Conservation (phyloP, 1,284 basidiomycete genomes). For the Austroboletus novae-zelandiae region DNA sequence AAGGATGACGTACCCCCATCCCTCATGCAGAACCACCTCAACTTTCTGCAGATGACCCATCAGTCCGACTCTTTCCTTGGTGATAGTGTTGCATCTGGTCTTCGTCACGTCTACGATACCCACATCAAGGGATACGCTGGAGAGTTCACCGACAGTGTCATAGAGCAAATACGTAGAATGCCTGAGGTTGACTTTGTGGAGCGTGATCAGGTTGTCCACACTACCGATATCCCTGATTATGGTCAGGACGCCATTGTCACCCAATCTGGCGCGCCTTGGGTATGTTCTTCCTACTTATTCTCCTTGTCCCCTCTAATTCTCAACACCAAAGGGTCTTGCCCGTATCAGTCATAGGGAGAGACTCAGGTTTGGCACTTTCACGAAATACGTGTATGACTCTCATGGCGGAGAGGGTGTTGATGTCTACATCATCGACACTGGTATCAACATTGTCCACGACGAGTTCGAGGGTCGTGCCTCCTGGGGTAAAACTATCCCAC, state of each 20-base stretch:
- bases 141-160: slow-evolving; percentile 69
- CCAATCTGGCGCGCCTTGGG: slow-evolving; percentile 90
- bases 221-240: slow-evolving; percentile 45
- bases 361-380: slow-evolving; percentile 85
- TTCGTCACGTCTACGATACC: slow-evolving; percentile 72
- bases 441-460: slow-evolving; percentile 84
- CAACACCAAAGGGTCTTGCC: slow-evolving; percentile 73
- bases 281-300: slow-evolving; percentile 37
- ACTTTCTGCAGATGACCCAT: slow-evolving; percentile 63
- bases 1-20: slow-evolving; percentile 63
- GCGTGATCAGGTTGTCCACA: slow-evolving; percentile 85
- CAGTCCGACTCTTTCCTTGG: slow-evolving; percentile 46
- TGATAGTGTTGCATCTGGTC: slow-evolving; percentile 46
- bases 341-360: slow-evolving; percentile 87
- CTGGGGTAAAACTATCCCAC: slow-evolving; percentile 85
- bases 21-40: slow-evolving; percentile 71
- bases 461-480: slow-evolving; percentile 87
- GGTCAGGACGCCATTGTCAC: slow-evolving; percentile 20
- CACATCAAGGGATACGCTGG: slow-evolving; percentile 85
- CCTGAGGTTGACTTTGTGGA: slow-evolving; percentile 96
- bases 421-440: slow-evolving; percentile 82
- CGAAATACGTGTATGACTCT: slow-evolving; percentile 76
- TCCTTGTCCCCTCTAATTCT: neutral
- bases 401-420: slow-evolving; percentile 89
- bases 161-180: slow-evolving; percentile 80